Percentiles rank a stretch among this genome's conserved stretches.
phyloP scores from a whole-genome alignment of 495 filamentous ascomycete species.

The Talaromyces stipitatus region DNA sequence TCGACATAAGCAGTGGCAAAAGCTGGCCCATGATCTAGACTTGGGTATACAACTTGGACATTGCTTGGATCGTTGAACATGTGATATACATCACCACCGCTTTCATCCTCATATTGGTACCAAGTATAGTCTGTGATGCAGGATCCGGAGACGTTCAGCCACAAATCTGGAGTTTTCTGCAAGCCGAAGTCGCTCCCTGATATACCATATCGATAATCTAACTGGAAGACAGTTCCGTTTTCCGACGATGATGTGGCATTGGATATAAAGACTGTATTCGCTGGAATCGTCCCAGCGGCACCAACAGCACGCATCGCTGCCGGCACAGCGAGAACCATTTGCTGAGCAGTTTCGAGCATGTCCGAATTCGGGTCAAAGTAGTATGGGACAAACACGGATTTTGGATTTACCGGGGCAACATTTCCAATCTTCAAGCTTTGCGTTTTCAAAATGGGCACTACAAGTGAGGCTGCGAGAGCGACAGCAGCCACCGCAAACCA shows the following conservation, averaged over 20 bases:
- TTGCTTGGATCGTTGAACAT: neutral
- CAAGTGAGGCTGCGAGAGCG: conserved; percentile 8
- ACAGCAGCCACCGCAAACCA: conserved; percentile 6
- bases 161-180: conserved; percentile 20
- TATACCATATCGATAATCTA: conserved; percentile 24
- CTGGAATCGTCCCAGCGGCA: conserved; percentile 61
- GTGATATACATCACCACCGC: neutral
- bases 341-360: neutral
- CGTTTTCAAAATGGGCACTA: conserved; percentile 16
- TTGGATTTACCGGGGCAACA: conserved; percentile 17
- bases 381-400: conserved; percentile 16
- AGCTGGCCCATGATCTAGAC: neutral
- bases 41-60: neutral
- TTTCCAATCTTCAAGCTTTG: conserved; percentile 15
- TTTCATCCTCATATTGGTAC: conserved; percentile 5
- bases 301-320: conserved; percentile 47
- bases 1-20: conserved; percentile 7
- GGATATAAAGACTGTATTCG: conserved; percentile 56
- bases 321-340: conserved; percentile 15
- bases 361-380: neutral
- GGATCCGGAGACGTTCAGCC: conserved; percentile 22
- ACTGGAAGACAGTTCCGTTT: conserved; percentile 11
- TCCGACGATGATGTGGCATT: conserved; percentile 21
- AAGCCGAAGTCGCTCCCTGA: conserved; percentile 26
- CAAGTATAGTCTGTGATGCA: conserved; percentile 25